phyloP scores from a whole-genome alignment of 768 basidiomycete genomes.

The Phlebiopsis gigantea region DNA sequence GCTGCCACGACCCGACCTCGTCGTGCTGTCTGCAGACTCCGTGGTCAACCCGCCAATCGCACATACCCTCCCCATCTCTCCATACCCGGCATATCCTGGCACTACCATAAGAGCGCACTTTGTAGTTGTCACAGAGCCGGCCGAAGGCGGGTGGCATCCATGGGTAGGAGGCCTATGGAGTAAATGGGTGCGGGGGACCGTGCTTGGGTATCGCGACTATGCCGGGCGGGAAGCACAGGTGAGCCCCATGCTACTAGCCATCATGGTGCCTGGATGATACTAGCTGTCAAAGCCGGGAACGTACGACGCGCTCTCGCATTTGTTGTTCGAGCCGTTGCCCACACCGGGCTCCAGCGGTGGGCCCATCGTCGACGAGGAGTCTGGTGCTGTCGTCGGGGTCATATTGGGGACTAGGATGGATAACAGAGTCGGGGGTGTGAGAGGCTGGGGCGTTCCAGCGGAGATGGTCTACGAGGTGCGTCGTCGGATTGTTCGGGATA shows the following conservation, averaged over 20 bases:
- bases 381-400: slow-evolving; percentile 60
- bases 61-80: slow-evolving; percentile 52
- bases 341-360: slow-evolving; percentile 66
- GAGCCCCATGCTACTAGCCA: slow-evolving; percentile 10
- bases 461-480: slow-evolving; percentile 61
- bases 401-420: slow-evolving; percentile 58
- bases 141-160: slow-evolving; percentile 38
- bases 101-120: slow-evolving; percentile 49
- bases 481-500: not conserved
- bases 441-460: slow-evolving; percentile 59
- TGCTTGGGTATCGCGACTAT: slow-evolving; percentile 57
- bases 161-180: slow-evolving; percentile 52
- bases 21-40: slow-evolving; percentile 34
- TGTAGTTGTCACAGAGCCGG: slow-evolving; percentile 38
- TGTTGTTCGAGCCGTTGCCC: slow-evolving; percentile 50
- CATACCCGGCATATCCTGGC: slow-evolving; percentile 48
- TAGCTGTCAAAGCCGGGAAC: slow-evolving; percentile 47
- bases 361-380: slow-evolving; percentile 57
- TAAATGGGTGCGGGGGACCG: slow-evolving; percentile 46
- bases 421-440: slow-evolving; percentile 44
- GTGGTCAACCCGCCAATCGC: slow-evolving; percentile 21
- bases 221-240: slow-evolving; percentile 54
- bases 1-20: slow-evolving; percentile 54
- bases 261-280: not conserved
- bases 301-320: slow-evolving; percentile 56